Base-by-base conservation (phyloP, 2,329 filamentous ascomycete species). In the Pestalotiopsis sp. region DNA sequence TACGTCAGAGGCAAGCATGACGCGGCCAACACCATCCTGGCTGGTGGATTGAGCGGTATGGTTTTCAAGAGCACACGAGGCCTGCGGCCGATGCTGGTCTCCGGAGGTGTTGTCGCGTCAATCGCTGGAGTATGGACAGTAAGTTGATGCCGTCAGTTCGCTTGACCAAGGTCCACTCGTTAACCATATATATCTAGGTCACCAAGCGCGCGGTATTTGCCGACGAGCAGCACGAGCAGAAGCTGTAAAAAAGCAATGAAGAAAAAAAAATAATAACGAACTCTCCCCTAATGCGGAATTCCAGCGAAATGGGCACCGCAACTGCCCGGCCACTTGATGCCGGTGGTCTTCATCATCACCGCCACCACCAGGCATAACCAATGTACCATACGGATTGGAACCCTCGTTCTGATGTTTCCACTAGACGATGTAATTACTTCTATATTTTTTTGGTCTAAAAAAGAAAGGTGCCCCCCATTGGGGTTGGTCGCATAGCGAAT, bases 51-150 rank as follows among this genome's bases (percentile, higher is more conserved):
- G 74, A 97, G 94, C 77, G 96, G 96, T 69, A 95, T 95, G 87
- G 80, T 99, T 14, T 99, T 99, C 84, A 98, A 98, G 87, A 97
- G 95, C 81, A 98, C 97, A 63, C 89, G 93, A 77, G 96, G 96
- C 5, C 72, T 96, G 70, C 89, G 93, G 81, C 95, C 94, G 41
- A 98, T 98, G 95, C 86, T 96, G 85, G 96, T 98, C 76, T 97
- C 95, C 45, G 93, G 94, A 72, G 93, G 91, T 75, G 91, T 99
- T 73, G 95, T 98, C 69, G 96, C 92, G 66, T 89, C 90, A 57
- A 87, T 96, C 71, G 97, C 96, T 67, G 94, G 93, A 72, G 88
- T 85, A 70, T 99, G 97, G 96, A 92, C 95, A 77, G 95, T 99
- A 90, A 83, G 93, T 90, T 63, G 14, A 23, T 63, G 6, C 20